Conservation (phyloP, 2,329 filamentous ascomycete genomes). For the Penicillium crustosum region DNA sequence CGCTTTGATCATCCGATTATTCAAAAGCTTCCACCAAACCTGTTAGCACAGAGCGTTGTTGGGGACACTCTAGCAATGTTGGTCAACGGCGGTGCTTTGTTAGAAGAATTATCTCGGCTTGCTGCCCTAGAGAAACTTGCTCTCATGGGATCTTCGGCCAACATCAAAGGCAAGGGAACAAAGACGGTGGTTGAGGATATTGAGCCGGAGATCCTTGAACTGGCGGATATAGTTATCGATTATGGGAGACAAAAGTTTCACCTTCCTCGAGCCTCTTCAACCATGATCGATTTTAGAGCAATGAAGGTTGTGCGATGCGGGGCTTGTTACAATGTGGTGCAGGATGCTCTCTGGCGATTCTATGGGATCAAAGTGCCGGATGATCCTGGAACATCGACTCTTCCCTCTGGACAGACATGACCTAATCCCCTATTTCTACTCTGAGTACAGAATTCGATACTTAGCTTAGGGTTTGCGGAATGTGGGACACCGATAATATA, state of each 20-base stretch:
- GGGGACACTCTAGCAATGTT: conserved; percentile 30
- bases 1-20: conserved; percentile 25
- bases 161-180: conserved; percentile 32
- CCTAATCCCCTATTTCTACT: not conserved
- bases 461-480: not conserved
- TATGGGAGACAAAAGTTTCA: conserved; percentile 31
- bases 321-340: conserved; percentile 32
- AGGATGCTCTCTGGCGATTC: conserved; percentile 26
- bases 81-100: conserved; percentile 29
- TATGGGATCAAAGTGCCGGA: conserved; percentile 18
- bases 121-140: conserved; percentile 21
- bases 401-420: conserved; percentile 9
- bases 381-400: conserved; percentile 18
- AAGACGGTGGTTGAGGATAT: conserved; percentile 33
- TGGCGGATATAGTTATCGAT: conserved; percentile 35
- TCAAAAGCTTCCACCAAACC: conserved; percentile 15
- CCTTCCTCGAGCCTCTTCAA: conserved; percentile 28
- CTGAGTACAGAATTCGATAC: not conserved
- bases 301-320: conserved; percentile 30
- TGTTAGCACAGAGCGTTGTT: conserved; percentile 17
- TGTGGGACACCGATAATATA: too few relatives aligned
- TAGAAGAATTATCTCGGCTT: conserved; percentile 29
- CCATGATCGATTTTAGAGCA: conserved; percentile 31
- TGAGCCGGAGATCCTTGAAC: conserved; percentile 27
- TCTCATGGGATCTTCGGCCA: conserved; percentile 34